phyloP scores from a whole-genome alignment of 2,329 filamentous ascomycete species.

The Helminthosporium solani region DNA sequence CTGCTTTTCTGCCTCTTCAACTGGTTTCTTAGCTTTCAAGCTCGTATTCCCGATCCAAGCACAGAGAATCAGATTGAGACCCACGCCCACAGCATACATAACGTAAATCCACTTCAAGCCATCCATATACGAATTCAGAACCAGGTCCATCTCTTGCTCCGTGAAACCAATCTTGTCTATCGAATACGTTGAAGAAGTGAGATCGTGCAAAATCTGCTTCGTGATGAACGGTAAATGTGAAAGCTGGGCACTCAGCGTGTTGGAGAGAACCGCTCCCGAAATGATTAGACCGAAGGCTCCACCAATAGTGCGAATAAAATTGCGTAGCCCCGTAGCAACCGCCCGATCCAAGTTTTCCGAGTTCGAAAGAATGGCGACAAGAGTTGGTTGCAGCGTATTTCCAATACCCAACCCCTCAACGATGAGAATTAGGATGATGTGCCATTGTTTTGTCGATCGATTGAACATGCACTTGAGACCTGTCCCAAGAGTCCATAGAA shows the following conservation, averaged over 20 bases:
- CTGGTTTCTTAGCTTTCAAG: slow-evolving; percentile 18
- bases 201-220: slow-evolving; percentile 6
- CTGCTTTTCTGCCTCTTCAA: slow-evolving; percentile 2
- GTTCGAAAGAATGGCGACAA: slow-evolving; percentile 57
- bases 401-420: slow-evolving; percentile 51
- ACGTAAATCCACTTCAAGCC: slow-evolving; percentile 16
- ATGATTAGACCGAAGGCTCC: slow-evolving; percentile 45
- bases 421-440: slow-evolving; percentile 56
- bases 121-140: slow-evolving; percentile 14
- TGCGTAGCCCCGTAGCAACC: slow-evolving; percentile 61
- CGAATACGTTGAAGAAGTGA: slow-evolving; percentile 17
- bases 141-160: slow-evolving; percentile 4
- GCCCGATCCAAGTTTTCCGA: slow-evolving; percentile 56
- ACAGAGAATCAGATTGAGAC: slow-evolving; percentile 12
- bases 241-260: slow-evolving; percentile 8
- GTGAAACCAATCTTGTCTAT: slow-evolving; percentile 10
- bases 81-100: slow-evolving; percentile 13
- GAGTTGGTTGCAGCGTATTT: slow-evolving; percentile 51
- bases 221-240: slow-evolving; percentile 13
- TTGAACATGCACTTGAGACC: slow-evolving; percentile 54
- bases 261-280: slow-evolving; percentile 17
- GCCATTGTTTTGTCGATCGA: slow-evolving; percentile 43
- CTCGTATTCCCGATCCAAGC: slow-evolving; percentile 17
- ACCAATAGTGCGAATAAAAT: slow-evolving; percentile 61
- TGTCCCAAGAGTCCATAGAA: slow-evolving; percentile 52